Base-by-base conservation (phyloP, 139 green algal species). In the Chlorella sp. region DNA sequence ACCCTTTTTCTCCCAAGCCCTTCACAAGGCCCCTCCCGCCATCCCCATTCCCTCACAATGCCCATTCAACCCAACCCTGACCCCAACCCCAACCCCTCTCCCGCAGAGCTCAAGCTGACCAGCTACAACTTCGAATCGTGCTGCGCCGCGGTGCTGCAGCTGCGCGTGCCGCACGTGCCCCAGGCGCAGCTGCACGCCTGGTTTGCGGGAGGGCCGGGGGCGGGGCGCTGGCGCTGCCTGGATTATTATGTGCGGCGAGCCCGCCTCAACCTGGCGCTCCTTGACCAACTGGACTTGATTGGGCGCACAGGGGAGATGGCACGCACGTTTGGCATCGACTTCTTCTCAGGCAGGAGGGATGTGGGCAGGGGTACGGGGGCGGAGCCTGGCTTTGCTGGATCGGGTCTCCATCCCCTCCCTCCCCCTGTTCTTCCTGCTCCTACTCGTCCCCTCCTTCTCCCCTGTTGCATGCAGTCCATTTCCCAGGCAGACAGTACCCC, bases 281-380 rank as follows among this genome's bases (percentile, higher is more conserved):
- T 98, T 83, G 96, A 98, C 80, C 92, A 96, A 60, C 94, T 99
- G 88, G 98, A 99, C 91, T 85, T 99, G 80, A 91, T 98, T 42
- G 96, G 95, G 19, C 93, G 97, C 66, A 99, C 97, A 11, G 93
- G 93, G 18, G 97, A 99, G 94, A 89, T 98, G 86, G 97, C 96
- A 34, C 92, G 96, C n/a, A 95, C 97, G 22, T 99, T 98, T 88
- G 98, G 98, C 91, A 99, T 99, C 80, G 98, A 99, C 95, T 99
- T 99, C 91, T 98, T 97, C 90, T 92, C 89, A 3, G 88, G 81
- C 86, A 78, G 95, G 91, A 14, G 95, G 97, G 37, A 36, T 42
- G 24, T 19, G 40, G 40, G 40, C 0, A 11, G 30, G 26, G 22
- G 80, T 1, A 34, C 12, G 32, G 80, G 4, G 53, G 30, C 21